These are phyloP conservation scores for Odonthalia washingtoniensis DNA, from an alignment of 31 red algal species.

Conservation along the genomic window DNA sequence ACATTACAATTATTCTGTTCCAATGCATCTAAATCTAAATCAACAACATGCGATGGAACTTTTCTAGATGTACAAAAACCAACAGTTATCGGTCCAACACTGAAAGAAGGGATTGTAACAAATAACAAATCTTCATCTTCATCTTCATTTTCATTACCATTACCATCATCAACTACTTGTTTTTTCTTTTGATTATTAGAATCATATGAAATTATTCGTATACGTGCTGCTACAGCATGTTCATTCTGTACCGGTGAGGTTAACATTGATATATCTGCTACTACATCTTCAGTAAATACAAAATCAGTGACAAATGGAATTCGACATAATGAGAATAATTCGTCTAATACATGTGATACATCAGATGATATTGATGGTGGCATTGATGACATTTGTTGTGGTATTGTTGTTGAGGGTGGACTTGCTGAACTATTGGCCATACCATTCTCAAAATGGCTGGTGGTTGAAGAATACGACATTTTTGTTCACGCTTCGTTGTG, in stretches of 20 bases:
- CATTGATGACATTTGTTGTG: too few species aligned
- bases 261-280: conserved; percentile 43
- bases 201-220: not conserved
- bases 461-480: too few species aligned
- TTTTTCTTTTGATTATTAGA: not conserved
- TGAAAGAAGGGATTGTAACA: conserved; percentile 42
- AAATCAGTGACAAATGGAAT: conserved; percentile 46
- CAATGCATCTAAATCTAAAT: too few species aligned
- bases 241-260: conserved; percentile 46
- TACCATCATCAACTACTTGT: too few species aligned
- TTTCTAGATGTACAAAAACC: conserved; percentile 30
- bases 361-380: conserved; percentile 10
- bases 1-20: too few species aligned
- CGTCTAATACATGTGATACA: conserved; percentile 31
- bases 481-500: too few species aligned
- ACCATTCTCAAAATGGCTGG: too few species aligned
- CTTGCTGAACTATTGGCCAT: too few species aligned
- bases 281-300: conserved; percentile 40
- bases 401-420: too few species aligned
- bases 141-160: not conserved
- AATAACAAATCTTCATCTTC: not conserved
- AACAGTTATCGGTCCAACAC: conserved; percentile 47
- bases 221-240: conserved; percentile 50
- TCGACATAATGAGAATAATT: conserved; percentile 53
- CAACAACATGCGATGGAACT: not conserved